A percentile compares a stretch with the other conserved stretches of the same genome.
These are phyloP conservation scores for Colletotrichum godetiae DNA, from an alignment of 2,329 filamentous ascomycete genomes.

Conservation along the genomic window DNA sequence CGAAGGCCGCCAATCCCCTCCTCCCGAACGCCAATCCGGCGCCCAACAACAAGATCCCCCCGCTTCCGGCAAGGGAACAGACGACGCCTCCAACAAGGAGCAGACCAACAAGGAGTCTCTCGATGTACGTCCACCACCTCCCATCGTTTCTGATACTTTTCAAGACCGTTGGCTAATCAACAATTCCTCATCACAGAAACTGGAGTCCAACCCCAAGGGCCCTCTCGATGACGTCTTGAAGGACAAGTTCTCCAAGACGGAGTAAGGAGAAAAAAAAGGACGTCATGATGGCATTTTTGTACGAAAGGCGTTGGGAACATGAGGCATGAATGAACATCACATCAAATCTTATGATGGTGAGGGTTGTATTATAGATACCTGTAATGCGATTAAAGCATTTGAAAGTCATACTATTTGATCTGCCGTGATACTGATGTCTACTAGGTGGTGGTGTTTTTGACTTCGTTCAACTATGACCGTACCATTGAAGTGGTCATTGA, in stretches of 20 bases:
- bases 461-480: too few relatives aligned
- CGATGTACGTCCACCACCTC: conserved; percentile 50
- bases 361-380: conserved; percentile 7
- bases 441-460: too few relatives aligned
- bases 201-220: conserved; percentile 69
- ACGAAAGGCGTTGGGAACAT: conserved; percentile 20
- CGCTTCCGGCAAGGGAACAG: conserved; percentile 67
- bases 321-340: conserved; percentile 1
- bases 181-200: conserved; percentile 55
- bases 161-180: not conserved
- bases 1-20: conserved; percentile 81
- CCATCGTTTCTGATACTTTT: too few relatives aligned
- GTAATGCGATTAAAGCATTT: not conserved
- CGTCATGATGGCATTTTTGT: not conserved
- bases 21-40: conserved; percentile 75
- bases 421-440: too few relatives aligned
- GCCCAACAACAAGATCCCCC: conserved; percentile 71
- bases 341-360: conserved; percentile 3
- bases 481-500: too few relatives aligned
- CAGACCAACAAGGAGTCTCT: conserved; percentile 63
- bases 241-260: conserved; percentile 69
- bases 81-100: conserved; percentile 65
- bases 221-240: conserved; percentile 70
- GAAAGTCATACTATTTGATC: too few relatives aligned
- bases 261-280: not conserved